These are phyloP conservation scores for Globisporangium viniferum DNA, from an alignment of 352 stramenopile species.

Conservation along the genomic window DNA sequence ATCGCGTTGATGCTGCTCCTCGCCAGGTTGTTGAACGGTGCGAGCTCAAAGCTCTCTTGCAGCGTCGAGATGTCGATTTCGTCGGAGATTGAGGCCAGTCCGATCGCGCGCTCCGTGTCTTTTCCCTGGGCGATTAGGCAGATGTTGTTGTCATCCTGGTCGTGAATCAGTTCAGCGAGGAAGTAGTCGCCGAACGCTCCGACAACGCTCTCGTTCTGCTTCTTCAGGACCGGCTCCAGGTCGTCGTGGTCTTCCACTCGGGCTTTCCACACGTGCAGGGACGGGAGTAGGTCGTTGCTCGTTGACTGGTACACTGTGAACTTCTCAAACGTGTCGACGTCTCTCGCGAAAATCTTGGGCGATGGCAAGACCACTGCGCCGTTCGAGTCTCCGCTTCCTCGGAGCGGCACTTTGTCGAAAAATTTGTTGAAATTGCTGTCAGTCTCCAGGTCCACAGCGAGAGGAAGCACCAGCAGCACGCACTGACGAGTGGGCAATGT, in stretches of 20 bases:
- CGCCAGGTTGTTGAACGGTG: slow-evolving; percentile 72
- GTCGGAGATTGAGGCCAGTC: slow-evolving; percentile 78
- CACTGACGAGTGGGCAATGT: slow-evolving; percentile 35
- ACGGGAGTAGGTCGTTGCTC: slow-evolving; percentile 32
- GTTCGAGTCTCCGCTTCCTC: slow-evolving; percentile 4
- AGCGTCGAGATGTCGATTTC: slow-evolving; percentile 81
- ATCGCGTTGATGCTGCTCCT: slow-evolving; percentile 27
- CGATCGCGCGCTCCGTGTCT: slow-evolving; percentile 47
- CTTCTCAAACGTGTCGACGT: slow-evolving; percentile 38
- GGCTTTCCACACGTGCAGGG: slow-evolving; percentile 54
- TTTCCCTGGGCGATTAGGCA: slow-evolving; percentile 66
- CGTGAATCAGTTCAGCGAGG: slow-evolving; percentile 89
- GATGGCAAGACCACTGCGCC: slow-evolving; percentile 23
- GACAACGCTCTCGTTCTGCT: slow-evolving; percentile 60
- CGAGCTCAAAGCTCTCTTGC: slow-evolving; percentile 84
- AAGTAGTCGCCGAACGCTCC: slow-evolving; percentile 90
- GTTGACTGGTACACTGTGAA: slow-evolving; percentile 49
- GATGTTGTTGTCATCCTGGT: slow-evolving; percentile 84
- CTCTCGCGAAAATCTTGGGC: slow-evolving; percentile 15
- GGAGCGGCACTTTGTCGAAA: slow-evolving; percentile 37
- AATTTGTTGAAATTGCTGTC: slow-evolving; percentile 58
- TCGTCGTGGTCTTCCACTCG: slow-evolving; percentile 84
- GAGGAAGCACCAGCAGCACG: slow-evolving; percentile 53
- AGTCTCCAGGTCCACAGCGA: slow-evolving; percentile 39
- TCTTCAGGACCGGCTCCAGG: slow-evolving; percentile 60